These are phyloP conservation scores for Rhodocollybia butyracea DNA, from an alignment of 768 basidiomycete species.

Conservation along the genomic window DNA sequence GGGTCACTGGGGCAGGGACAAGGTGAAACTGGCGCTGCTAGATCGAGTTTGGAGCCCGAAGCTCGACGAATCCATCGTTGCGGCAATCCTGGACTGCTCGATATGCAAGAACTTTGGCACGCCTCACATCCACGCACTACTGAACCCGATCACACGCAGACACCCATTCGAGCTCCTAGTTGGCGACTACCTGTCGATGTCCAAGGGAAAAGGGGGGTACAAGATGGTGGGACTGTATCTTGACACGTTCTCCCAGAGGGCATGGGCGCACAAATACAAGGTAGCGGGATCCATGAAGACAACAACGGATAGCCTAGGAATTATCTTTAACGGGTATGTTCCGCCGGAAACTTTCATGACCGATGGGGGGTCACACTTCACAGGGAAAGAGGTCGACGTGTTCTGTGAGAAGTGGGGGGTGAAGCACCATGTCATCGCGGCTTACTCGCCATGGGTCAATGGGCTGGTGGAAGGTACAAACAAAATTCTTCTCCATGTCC, in stretches of 20 bases:
- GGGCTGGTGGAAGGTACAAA: no score
- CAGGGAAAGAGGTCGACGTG: slow-evolving; percentile 25
- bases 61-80: slow-evolving; percentile 19
- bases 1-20: slow-evolving; percentile 16
- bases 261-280: slow-evolving; percentile 28
- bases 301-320: slow-evolving; percentile 8
- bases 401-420: slow-evolving; percentile 26
- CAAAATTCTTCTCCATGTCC: slow-evolving; percentile 20
- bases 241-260: slow-evolving; percentile 26
- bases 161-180: slow-evolving; percentile 16
- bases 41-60: slow-evolving; percentile 14
- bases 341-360: slow-evolving; percentile 22
- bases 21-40: slow-evolving; percentile 11
- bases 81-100: slow-evolving; percentile 19
- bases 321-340: slow-evolving; percentile 21
- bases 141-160: slow-evolving; percentile 25
- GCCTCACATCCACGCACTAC: slow-evolving; percentile 18
- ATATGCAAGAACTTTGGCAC: slow-evolving; percentile 8
- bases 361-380: slow-evolving; percentile 23
- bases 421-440: no score
- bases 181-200: slow-evolving; percentile 13
- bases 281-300: slow-evolving; percentile 4
- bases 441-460: no score
- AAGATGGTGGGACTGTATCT: slow-evolving; percentile 21
- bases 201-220: slow-evolving; percentile 4